phyloP scores from a whole-genome alignment of 495 filamentous ascomycete species.

The Talaromyces ruber region DNA sequence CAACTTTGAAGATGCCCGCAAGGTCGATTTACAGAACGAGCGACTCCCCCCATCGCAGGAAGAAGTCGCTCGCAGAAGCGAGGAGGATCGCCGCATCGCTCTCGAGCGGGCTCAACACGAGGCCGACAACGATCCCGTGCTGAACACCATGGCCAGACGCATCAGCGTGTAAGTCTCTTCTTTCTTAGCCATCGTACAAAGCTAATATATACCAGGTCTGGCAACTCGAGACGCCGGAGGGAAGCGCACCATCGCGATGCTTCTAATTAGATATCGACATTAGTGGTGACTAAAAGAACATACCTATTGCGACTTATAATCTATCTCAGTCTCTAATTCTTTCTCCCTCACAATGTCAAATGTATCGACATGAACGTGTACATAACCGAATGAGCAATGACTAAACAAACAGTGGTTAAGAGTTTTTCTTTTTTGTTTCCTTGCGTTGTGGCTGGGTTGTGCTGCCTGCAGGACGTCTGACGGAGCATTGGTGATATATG shows the following conservation, averaged over 20 bases:
- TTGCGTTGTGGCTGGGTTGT: neutral
- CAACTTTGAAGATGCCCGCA: conserved; percentile 94
- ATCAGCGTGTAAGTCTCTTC: conserved; percentile 81
- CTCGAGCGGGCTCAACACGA: conserved; percentile 75
- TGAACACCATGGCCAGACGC: conserved; percentile 76
- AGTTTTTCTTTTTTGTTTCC: neutral
- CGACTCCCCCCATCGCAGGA: conserved; percentile 85
- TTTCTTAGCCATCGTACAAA: neutral
- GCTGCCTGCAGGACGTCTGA: neutral
- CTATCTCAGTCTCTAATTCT: neutral
- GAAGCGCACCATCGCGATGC: conserved; percentile 4
- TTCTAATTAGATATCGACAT: neutral
- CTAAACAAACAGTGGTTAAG: conserved; percentile 8
- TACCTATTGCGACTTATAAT: neutral
- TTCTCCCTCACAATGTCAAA: neutral
- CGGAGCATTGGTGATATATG: neutral
- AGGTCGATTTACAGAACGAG: conserved; percentile 97
- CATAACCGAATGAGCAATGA: conserved; percentile 7
- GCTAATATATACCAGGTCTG: conserved; percentile 22
- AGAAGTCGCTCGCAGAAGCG: conserved; percentile 71
- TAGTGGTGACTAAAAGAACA: neutral
- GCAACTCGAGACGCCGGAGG: conserved; percentile 24
- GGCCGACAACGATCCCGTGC: conserved; percentile 81
- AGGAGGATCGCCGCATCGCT: conserved; percentile 71
- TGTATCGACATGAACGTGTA: conserved; percentile 3